Base-by-base conservation (phyloP, 2,329 filamentous ascomycete species). In the Venturia effusa region DNA sequence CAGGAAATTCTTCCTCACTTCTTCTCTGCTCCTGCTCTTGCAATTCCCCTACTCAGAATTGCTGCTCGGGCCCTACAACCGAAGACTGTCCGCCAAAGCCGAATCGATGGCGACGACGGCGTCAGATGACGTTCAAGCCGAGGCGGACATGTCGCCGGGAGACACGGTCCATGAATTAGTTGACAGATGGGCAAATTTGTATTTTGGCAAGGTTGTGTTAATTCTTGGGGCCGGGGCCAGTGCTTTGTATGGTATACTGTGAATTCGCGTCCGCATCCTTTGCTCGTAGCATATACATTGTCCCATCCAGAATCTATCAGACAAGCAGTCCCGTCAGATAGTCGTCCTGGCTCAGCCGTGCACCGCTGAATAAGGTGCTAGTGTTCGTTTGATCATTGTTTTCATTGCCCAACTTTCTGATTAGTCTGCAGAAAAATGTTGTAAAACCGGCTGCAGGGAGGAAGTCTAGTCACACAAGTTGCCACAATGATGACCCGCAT, bases 151-250 rank as follows among this genome's bases (percentile, higher is more conserved):
- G 51, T 57, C 51, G n/a, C 51, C 51, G 2, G 51, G 51, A 34
- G 51, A 57, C n/a, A 57, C 51, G 27, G 51, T 57, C 15, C 51
- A 57, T 22, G 51, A 57, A n/a, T 17, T 57, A 30, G 51, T 57
- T 32, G 51, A 57, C 19, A 32, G 51, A 19, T 57, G 51, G 51
- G 51, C 51, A 5, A 57, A 8, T 34, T 34, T 57, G 30, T 57
- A 57, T 34, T 30, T 57, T 27, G 51, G 51, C 17, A 57, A 57
- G 51, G 27, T 30, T 7, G 34, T 57, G 30, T 57, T 57, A 30
- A 6, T 57, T 30, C 17, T 57, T 19, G 51, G 27, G 27, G 51
- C 51, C 34, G 51, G 51, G 27, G 27, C 11, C 3, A 34, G 51
- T 34, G 51, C 24, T 32, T 2, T 57, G 10, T 57, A 22, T 34